phyloP scores from a whole-genome alignment of 805 yeast species.

The Wickerhamiella kurtzmanii region DNA sequence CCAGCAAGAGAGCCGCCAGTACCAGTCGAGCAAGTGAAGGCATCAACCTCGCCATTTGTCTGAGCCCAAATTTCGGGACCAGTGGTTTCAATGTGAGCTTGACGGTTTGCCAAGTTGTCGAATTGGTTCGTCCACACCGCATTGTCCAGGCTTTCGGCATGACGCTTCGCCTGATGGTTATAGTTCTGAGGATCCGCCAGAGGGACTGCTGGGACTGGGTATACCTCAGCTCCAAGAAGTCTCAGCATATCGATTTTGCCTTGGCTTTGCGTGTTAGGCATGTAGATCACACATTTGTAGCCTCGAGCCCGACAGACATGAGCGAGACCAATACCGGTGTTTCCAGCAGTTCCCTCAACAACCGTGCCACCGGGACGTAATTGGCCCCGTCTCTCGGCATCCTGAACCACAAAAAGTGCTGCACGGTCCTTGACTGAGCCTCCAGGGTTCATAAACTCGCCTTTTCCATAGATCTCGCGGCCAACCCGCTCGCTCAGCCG shows the following conservation, averaged over 20 bases:
- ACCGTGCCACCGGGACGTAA: slow-evolving; percentile 70
- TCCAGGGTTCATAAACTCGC: slow-evolving; percentile 88
- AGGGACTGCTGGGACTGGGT: slow-evolving; percentile 82
- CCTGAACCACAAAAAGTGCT: slow-evolving; percentile 60
- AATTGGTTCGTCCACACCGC: slow-evolving; percentile 92
- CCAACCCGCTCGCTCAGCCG: slow-evolving; percentile 45
- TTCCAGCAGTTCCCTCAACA: slow-evolving; percentile 91
- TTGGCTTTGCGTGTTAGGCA: slow-evolving; percentile 84
- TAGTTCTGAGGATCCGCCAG: slow-evolving; percentile 69
- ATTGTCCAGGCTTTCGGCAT: slow-evolving; percentile 60
- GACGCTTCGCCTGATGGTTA: slow-evolving; percentile 76
- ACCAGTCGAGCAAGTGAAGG: slow-evolving; percentile 82
- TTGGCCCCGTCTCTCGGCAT: slow-evolving; percentile 52
- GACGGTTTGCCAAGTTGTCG: slow-evolving; percentile 76
- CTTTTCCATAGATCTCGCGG: slow-evolving; percentile 73
- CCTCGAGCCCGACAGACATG: slow-evolving; percentile 66
- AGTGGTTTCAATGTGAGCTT: slow-evolving; percentile 77
- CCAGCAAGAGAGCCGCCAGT: slow-evolving; percentile 93
- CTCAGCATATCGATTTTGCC: slow-evolving; percentile 62
- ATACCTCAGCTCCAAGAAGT: slow-evolving; percentile 71
- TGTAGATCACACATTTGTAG: slow-evolving; percentile 71
- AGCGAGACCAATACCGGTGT: slow-evolving; percentile 89
- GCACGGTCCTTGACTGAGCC: slow-evolving; percentile 90
- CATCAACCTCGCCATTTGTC: slow-evolving; percentile 62
- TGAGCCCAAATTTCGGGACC: slow-evolving; percentile 92